Conservation (phyloP, 768 basidiomycete genomes). For the Kwoniella newhampshirensis region DNA sequence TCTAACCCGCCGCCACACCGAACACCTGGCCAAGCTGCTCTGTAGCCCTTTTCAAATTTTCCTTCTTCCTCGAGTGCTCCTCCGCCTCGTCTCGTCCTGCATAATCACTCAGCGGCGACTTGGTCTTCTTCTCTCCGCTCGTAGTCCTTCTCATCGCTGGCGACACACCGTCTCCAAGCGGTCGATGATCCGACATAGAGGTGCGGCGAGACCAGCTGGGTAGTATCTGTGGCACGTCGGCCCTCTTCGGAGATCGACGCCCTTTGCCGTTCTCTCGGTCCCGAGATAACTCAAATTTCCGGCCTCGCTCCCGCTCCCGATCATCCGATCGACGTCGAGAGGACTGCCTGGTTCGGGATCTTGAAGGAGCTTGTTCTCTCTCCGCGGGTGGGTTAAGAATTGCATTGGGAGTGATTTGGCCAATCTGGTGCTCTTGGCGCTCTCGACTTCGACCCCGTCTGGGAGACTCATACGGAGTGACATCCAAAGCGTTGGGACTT, state of each 20-base stretch:
- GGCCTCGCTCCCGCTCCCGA: slow-evolving; percentile 8
- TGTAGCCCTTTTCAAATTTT: slow-evolving; percentile 15
- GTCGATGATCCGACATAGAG: slow-evolving; percentile 5
- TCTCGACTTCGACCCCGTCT: slow-evolving; percentile 39
- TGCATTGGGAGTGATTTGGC: slow-evolving; percentile 6
- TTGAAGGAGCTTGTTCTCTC: slow-evolving; percentile 36
- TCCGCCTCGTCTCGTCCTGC: slow-evolving; percentile 8
- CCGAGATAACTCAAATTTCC: neutral
- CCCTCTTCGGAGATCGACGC: slow-evolving; percentile 3
- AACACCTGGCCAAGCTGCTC: slow-evolving; percentile 22
- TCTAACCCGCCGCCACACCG: slow-evolving; percentile 22
- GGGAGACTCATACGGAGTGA: slow-evolving; percentile 6
- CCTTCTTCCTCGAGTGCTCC: slow-evolving; percentile 14
- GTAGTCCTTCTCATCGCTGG: slow-evolving; percentile 17
- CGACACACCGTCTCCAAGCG: slow-evolving; percentile 6
- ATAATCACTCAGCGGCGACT: slow-evolving; percentile 1
- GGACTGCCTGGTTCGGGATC: slow-evolving; percentile 28
- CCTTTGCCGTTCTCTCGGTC: slow-evolving; percentile 6
- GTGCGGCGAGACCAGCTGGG: slow-evolving; percentile 32
- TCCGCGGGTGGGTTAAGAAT: slow-evolving; percentile 25
- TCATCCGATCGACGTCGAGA: slow-evolving; percentile 24
- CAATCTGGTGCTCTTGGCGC: slow-evolving; percentile 22
- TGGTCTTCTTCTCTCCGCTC: slow-evolving; percentile 5
- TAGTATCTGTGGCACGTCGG: slow-evolving; percentile 25
- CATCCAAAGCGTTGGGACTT: slow-evolving; percentile 8